Conservation (phyloP, 208 protist species). For the Naegleria fowleri region DNA sequence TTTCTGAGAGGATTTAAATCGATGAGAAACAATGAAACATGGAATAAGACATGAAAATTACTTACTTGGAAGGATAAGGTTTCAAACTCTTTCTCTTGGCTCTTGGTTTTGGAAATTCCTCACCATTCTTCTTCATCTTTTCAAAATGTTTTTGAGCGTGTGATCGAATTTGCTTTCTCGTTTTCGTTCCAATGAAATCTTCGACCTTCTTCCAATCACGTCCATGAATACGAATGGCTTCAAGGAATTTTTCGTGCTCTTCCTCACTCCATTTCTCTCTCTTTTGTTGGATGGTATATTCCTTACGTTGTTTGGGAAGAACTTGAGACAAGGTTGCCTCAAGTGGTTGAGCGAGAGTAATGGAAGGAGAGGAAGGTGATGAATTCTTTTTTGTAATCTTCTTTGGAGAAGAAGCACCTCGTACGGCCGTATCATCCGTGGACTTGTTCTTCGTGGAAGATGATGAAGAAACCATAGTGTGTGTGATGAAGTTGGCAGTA, state of each 20-base stretch:
- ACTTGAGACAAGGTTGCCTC: neutral
- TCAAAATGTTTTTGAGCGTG: constrained; percentile 27
- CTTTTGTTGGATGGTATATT: neutral
- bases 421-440: too few relatives aligned
- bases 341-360: neutral
- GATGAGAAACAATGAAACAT: too few relatives aligned
- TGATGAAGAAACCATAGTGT: too few relatives aligned
- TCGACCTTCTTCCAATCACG: constrained; percentile 19
- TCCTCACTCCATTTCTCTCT: constrained; percentile 6
- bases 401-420: too few relatives aligned
- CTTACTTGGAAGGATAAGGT: constrained; percentile 2
- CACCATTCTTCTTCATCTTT: constrained; percentile 14
- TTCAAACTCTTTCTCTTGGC: neutral
- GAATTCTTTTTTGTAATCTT: too few relatives aligned
- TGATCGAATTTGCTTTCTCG: constrained; percentile 2
- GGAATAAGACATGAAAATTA: neutral
- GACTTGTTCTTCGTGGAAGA: too few relatives aligned
- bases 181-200: constrained; percentile 12
- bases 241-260: constrained; percentile 3
- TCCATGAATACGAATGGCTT: neutral
- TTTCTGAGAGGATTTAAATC: neutral
- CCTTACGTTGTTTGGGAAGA: neutral
- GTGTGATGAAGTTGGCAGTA: too few relatives aligned
- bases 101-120: neutral
- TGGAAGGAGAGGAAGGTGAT: neutral